Percentiles rank a stretch among this genome's conserved stretches.
These are phyloP conservation scores for Phytophthora cajani DNA, from an alignment of 352 stramenopile genomes.

Conservation along the genomic window DNA sequence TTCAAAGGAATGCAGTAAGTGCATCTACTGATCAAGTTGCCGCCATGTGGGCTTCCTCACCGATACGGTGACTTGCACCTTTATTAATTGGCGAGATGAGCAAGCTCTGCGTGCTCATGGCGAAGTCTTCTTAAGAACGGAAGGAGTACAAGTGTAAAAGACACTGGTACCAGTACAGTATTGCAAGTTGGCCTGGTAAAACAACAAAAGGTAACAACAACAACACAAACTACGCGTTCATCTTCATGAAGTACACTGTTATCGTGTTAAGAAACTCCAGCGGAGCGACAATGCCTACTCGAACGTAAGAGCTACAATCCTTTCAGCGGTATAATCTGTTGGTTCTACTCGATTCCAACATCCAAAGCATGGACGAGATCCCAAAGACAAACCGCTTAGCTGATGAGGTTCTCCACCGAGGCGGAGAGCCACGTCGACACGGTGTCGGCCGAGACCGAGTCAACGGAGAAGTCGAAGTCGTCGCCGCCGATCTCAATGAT, in stretches of 20 bases:
- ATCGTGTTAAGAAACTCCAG: too few species aligned
- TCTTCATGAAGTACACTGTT: too few species aligned
- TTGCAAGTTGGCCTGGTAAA: background rate
- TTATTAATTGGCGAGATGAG: background rate
- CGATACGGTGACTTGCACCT: too few species aligned
- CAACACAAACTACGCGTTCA: too few species aligned
- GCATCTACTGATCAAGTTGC: background rate
- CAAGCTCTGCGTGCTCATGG: too few species aligned
- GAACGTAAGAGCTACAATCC: conserved; percentile 14
- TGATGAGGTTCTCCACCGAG: conserved; percentile 49
- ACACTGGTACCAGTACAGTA: background rate
- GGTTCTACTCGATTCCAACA: conserved; percentile 12
- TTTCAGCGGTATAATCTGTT: background rate
- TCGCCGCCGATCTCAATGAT: conserved; percentile 53
- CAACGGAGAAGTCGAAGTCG: conserved; percentile 53
- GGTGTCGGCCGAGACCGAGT: conserved; percentile 36
- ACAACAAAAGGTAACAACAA: background rate
- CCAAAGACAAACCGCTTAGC: conserved; percentile 16
- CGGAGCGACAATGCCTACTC: conserved; percentile 13
- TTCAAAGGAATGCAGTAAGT: background rate
- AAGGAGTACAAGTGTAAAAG: too few species aligned
- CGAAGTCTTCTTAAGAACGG: too few species aligned
- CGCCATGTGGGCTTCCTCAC: background rate
- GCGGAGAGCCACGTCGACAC: conserved; percentile 45
- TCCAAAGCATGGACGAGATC: conserved; percentile 1